Evolutionary conservation across 2,329 filamentous ascomycete genomes (phyloP).

Genomic region (Fusarium succisae): DNA sequence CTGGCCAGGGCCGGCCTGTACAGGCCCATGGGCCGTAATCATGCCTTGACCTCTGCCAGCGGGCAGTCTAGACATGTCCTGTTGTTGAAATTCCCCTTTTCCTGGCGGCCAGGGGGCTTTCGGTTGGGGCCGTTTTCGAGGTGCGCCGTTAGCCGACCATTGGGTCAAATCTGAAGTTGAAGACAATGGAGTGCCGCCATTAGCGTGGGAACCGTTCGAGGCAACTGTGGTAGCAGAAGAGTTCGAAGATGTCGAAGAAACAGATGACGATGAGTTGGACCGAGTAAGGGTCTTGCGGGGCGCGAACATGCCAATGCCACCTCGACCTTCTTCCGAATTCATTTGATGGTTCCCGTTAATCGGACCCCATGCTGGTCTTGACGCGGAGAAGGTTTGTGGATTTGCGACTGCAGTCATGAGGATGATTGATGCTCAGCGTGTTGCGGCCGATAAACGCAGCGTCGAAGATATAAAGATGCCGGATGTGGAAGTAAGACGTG

Average conservation of each 20-base stretch:
- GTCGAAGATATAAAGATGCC: conserved; percentile 30
- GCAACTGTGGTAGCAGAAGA: conserved; percentile 72
- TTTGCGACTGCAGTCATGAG: conserved; percentile 76
- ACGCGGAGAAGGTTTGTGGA: conserved; percentile 70
- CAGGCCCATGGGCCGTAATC: conserved; percentile 45
- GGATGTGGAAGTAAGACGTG: conserved; percentile 32
- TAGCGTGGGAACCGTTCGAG: conserved; percentile 67
- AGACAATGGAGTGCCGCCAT: conserved; percentile 66
- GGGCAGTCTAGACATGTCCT: conserved; percentile 59
- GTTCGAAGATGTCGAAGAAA: conserved; percentile 81
- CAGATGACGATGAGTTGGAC: conserved; percentile 89
- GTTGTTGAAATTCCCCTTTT: conserved; percentile 57
- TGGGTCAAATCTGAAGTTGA: conserved; percentile 59
- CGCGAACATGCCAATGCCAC: conserved; percentile 75
- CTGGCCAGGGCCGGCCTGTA: conserved; percentile 46
- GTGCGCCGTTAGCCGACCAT: conserved; percentile 58
- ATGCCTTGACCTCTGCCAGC: conserved; percentile 57
- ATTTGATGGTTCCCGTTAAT: conserved; percentile 72
- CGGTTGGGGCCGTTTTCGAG: conserved; percentile 62
- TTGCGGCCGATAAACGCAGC: conserved; percentile 34
- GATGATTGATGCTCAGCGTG: conserved; percentile 42
- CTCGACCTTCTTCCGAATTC: conserved; percentile 84
- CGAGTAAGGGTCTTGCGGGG: conserved; percentile 88
- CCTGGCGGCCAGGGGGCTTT: conserved; percentile 61
- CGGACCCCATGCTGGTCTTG: conserved; percentile 70